Evolutionary conservation across 148 eudicot genomes (phyloP).

Genomic region (Heliamphora exappendiculata): DNA sequence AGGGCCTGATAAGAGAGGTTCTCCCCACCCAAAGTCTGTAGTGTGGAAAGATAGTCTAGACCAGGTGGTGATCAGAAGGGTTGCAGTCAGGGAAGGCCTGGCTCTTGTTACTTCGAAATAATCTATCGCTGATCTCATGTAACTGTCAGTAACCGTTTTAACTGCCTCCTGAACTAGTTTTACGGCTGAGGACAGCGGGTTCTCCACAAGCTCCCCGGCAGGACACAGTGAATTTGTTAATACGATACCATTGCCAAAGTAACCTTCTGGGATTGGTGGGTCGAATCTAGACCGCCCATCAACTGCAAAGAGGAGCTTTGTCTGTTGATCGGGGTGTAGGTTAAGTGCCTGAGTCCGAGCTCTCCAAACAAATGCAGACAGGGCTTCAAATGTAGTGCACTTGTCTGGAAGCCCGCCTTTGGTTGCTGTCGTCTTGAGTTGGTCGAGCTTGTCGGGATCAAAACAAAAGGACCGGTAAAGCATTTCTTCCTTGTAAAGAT

Average conservation of each 20-base stretch:
- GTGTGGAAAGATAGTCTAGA: slow-evolving; percentile 48
- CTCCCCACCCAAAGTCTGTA: slow-evolving; percentile 67
- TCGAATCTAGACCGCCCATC: slow-evolving; percentile 48
- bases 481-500: slow-evolving; percentile 36
- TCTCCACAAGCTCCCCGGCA: slow-evolving; percentile 37
- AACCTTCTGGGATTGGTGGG: slow-evolving; percentile 43
- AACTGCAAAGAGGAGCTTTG: slow-evolving; percentile 53
- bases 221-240: slow-evolving; percentile 36
- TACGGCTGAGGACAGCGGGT: slow-evolving; percentile 33
- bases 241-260: slow-evolving; percentile 53
- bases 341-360: slow-evolving; percentile 35
- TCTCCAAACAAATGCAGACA: slow-evolving; percentile 52
- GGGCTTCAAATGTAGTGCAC: slow-evolving; percentile 51
- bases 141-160: slow-evolving; percentile 32
- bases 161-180: slow-evolving; percentile 45
- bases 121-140: slow-evolving; percentile 60
- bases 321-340: slow-evolving; percentile 41
- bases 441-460: slow-evolving; percentile 23
- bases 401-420: slow-evolving; percentile 26
- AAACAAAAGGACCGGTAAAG: slow-evolving; percentile 35
- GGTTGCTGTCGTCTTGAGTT: slow-evolving; percentile 29
- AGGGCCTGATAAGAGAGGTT: slow-evolving; percentile 45
- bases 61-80: slow-evolving; percentile 55
- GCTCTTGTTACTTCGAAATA: slow-evolving; percentile 42
- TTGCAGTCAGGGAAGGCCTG: slow-evolving; percentile 47